Base-by-base conservation (phyloP, 2,329 filamentous ascomycete genomes). In the Endothia cerciana region DNA sequence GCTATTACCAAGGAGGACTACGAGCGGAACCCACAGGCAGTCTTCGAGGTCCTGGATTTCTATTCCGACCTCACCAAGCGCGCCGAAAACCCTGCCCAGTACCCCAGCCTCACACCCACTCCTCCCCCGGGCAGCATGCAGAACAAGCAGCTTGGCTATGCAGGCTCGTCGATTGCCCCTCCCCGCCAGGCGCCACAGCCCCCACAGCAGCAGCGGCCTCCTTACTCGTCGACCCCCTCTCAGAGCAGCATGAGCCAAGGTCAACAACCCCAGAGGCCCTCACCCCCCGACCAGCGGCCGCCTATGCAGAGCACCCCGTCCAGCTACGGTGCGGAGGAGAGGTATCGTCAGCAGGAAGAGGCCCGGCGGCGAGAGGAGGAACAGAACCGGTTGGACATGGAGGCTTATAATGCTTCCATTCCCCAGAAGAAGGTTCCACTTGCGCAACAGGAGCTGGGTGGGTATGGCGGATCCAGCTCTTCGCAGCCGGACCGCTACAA, bases 1-100 rank as follows among this genome's bases (percentile, higher is more conserved):
- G 95, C 95, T 66, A 95, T 99, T 74, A 98, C 95, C 67, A 97
- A 97, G 79, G 95, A 99, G 74, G 95, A 99, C 77, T 98, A 98
- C 79, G 93, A 97, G 79, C 94, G 95, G 75, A 97, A 99, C 74
- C 95, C 95, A 5, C 91, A 94, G 81, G 93, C 88, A 66, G 91
- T 88, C 33, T 89, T 93, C 64, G 91, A 94, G 75, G 91, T 93
- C 55, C 81, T 94, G 22, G 90, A 94, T 76, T 94, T 94, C 79
- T 94, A 94, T 79, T 92, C 91, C 1, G 91, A 93, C 77, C 90
- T 94, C 58, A 90, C 90, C 69, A 93, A 93, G 80, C 84, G 90
- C 69, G 85, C 87, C 60, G 88, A 93, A 65, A 89, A 93, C 73
- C 89, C 89, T 11, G 84, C 87, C 70, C 84, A 87, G 72, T 93